Evolutionary conservation across 805 yeast genomes (phyloP), one percentile per base, ranked within the genome.

Genomic region (Candida nitratophila): DNA sequence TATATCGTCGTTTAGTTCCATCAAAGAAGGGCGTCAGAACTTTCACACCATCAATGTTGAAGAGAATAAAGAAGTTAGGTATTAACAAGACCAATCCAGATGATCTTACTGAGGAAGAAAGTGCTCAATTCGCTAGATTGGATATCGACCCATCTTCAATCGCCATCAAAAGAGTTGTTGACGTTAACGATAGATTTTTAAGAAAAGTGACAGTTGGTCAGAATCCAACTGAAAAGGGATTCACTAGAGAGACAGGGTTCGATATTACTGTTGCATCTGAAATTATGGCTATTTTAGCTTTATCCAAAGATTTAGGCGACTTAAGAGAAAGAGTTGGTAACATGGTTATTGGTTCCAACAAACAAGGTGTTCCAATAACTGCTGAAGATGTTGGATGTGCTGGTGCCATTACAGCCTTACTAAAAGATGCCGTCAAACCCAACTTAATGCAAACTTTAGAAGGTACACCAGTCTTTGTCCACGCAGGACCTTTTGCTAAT

Each of bases 401-500:
- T 19, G 95, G 95, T 61, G 91, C 95, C 24, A 74, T 85, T 62
- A 81, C 91, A 47, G 93, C 91, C 2, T 67, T 85, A 54, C 70
- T 85, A 57, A 84, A 83, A 63, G 95, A 85, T 62, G 88, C 91
- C 16, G 77, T 85, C 53, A 85, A 85, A 61, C 95, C 95, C 50
- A 85, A 85, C 57, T 70, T 85, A 60, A 85, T 85, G 95, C 95
- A 85, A 70, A 83, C 93, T 31, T 73, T 85, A 59, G 95, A 85
- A 67, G 93, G 93, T 53, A 83, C 93, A 21, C 95, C 95, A 22
- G 95, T 85, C 17, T 77, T 85, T 55, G 87, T 85, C 41, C 95
- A 85, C 61, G 93, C 93, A 40, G 95, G 95, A 50, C 95, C 95
- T 48, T 85, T 85, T 60, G 95, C 95, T 57, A 85, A 85, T 63